Evolutionary conservation across 257 asterid genomes (phyloP), one percentile per base, ranked within the genome.

Genomic region (Paraleonurus japonicus): DNA sequence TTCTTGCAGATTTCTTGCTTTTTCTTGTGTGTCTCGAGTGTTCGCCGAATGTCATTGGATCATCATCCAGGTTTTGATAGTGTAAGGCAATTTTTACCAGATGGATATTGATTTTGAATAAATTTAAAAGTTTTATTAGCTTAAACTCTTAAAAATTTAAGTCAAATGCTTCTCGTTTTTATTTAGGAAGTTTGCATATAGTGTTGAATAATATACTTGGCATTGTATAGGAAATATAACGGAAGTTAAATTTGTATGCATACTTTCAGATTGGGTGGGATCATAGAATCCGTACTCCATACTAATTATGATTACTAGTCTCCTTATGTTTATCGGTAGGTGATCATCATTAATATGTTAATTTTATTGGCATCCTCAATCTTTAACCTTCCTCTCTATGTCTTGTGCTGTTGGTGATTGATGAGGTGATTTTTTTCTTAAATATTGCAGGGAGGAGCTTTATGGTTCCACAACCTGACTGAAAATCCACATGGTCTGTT

Each of bases 31-130:
- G 65, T 95, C 68, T 67, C 85, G 62, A 87, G 89, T 79, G 55
- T 89, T 62, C 90, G 96, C n/a, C 85, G 87, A 68, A 95, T 92
- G 99, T 89, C 98, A 63, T 72, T 88, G 80, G 79, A 85, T 74
- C 90, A 87, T 80, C 95, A 95, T 83, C 85, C 94, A 76, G 99
- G 95, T 74, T 95, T 95, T 89, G 95, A 95, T 82, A 80, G 81
- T 83, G 99, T 95, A 87, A 88, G 98, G 41, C 77, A 35, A 71
- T 71, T 53, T 41, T 24, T 61, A 66, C 54, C 41, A 33, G 39
- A 32, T 69, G 37, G 43, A 63, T 77, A 41, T 24, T 45, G n/a
- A 26, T 76, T 61, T 69, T 1, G 28, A 12, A n/a, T 35, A 15
- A 61, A 63, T 20, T 39, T 23, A 59, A 55, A n/a, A 57, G 54